phyloP scores from a whole-genome alignment of 805 yeast species.

The Ogataea ramenticola region DNA sequence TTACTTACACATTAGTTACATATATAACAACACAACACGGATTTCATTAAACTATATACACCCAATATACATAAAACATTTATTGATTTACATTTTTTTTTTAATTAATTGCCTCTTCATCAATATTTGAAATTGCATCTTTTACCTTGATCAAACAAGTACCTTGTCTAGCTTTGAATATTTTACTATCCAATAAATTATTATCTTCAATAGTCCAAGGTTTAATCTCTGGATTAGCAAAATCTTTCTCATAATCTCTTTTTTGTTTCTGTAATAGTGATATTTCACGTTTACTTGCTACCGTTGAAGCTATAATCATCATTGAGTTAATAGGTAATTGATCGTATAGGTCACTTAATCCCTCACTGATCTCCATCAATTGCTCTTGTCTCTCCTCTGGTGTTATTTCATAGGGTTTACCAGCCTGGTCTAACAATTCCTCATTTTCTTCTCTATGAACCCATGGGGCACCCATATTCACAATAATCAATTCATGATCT shows the following conservation, averaged over 20 bases:
- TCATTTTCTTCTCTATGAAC: constrained; percentile 2
- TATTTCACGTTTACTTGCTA: constrained; percentile 51
- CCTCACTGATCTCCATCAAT: constrained; percentile 30
- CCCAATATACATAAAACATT: too few relatives aligned
- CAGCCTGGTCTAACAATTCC: too few relatives aligned
- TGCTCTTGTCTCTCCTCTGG: constrained; percentile 8
- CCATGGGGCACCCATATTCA: constrained; percentile 40
- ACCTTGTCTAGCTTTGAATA: constrained; percentile 52
- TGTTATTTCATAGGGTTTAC: too few relatives aligned
- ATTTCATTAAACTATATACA: too few relatives aligned
- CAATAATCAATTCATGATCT: constrained; percentile 41
- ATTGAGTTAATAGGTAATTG: constrained; percentile 51
- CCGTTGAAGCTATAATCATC: constrained; percentile 54
- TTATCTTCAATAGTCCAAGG: constrained; percentile 5
- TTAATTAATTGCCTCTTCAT: too few relatives aligned
- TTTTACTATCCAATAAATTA: constrained; percentile 37
- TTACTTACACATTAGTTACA: too few relatives aligned
- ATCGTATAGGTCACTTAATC: constrained; percentile 43
- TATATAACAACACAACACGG: background rate
- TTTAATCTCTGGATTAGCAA: background rate
- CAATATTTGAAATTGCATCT: background rate
- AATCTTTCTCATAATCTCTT: constrained; percentile 30
- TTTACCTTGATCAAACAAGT: constrained; percentile 42
- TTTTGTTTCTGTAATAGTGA: constrained; percentile 37
- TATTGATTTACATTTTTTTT: too few relatives aligned